A percentile compares a stretch with the other conserved stretches of the same genome.
Evolutionary conservation across 192 early-diverging fungal species (phyloP).

Genomic region (Mortierella hygrophila): DNA sequence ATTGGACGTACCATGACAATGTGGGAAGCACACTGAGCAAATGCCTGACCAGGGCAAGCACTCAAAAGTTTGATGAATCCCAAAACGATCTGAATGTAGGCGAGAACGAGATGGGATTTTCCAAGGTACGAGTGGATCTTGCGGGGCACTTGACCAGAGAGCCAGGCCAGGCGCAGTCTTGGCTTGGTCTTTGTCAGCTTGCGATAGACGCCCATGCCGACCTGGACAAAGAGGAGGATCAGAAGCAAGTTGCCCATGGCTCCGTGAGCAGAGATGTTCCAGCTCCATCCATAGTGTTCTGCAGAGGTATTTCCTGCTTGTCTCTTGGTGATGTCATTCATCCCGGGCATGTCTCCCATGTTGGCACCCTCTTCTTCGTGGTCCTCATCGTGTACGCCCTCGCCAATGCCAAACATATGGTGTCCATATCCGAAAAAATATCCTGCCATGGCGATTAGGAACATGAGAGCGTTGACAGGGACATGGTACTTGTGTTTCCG

Average conservation of each 20-base stretch:
- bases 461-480: constrained; percentile 23
- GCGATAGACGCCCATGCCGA: constrained; percentile 52
- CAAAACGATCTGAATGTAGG: constrained; percentile 50
- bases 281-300: constrained; percentile 42
- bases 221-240: constrained; percentile 39
- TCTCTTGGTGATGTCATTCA: constrained; percentile 30
- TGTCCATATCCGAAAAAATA: constrained; percentile 52
- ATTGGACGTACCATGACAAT: constrained; percentile 51
- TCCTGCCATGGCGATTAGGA: constrained; percentile 35
- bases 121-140: constrained; percentile 50
- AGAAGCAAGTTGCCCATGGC: constrained; percentile 41
- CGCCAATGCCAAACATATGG: constrained; percentile 40
- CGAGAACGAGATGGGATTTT: constrained; percentile 35
- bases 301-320: constrained; percentile 40
- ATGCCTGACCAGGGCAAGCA: constrained; percentile 46
- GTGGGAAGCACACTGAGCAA: constrained; percentile 54
- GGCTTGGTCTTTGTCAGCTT: constrained; percentile 31
- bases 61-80: constrained; percentile 42
- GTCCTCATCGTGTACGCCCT: constrained; percentile 20
- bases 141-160: constrained; percentile 13
- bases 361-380: constrained; percentile 8
- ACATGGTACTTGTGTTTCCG: constrained; percentile 46
- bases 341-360: constrained; percentile 11
- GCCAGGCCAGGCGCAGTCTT: constrained; percentile 29
- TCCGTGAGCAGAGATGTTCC: constrained; percentile 42